A percentile compares a stretch with the other conserved stretches of the same genome.
These are phyloP conservation scores for Gloeostereum incarnatum DNA, from an alignment of 768 basidiomycete species.

Conservation along the genomic window DNA sequence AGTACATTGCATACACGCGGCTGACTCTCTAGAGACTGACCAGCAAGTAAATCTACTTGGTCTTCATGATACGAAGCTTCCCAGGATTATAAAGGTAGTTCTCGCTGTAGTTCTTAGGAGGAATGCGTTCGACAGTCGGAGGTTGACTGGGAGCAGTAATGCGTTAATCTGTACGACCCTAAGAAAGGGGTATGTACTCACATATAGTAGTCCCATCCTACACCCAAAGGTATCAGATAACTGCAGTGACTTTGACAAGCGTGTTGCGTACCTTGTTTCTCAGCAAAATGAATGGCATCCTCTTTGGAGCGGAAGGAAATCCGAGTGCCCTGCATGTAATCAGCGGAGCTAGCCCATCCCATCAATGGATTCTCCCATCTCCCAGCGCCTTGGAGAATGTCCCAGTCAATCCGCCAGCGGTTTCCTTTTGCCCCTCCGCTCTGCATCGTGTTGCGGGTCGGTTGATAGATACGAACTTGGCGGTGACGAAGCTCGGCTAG, in stretches of 20 bases:
- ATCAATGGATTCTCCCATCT: slow-evolving; percentile 98
- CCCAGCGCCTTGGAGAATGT: slow-evolving; percentile 79
- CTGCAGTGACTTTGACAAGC: too few species aligned
- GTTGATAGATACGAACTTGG: slow-evolving; percentile 85
- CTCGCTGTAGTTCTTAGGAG: slow-evolving; percentile 85
- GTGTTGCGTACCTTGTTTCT: slow-evolving; percentile 75
- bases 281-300: slow-evolving; percentile 90
- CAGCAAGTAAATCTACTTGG: slow-evolving; percentile 88
- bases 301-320: slow-evolving; percentile 79
- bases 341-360: slow-evolving; percentile 94
- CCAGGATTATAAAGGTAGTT: slow-evolving; percentile 81
- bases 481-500: slow-evolving; percentile 81
- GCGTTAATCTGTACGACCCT: slow-evolving; percentile 1
- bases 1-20: too few species aligned
- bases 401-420: slow-evolving; percentile 94
- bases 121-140: slow-evolving; percentile 53
- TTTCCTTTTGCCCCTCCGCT: slow-evolving; percentile 79
- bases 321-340: slow-evolving; percentile 92
- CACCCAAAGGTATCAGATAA: slow-evolving; percentile 8
- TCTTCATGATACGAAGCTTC: slow-evolving; percentile 76
- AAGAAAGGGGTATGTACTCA: slow-evolving; percentile 30
- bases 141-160: slow-evolving; percentile 37
- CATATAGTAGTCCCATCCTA: slow-evolving; percentile 93
- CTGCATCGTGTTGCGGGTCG: slow-evolving; percentile 92
- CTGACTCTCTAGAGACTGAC: too few species aligned